Conservation (phyloP, 1,284 basidiomycete genomes). For the Cystobasidium sp. region DNA sequence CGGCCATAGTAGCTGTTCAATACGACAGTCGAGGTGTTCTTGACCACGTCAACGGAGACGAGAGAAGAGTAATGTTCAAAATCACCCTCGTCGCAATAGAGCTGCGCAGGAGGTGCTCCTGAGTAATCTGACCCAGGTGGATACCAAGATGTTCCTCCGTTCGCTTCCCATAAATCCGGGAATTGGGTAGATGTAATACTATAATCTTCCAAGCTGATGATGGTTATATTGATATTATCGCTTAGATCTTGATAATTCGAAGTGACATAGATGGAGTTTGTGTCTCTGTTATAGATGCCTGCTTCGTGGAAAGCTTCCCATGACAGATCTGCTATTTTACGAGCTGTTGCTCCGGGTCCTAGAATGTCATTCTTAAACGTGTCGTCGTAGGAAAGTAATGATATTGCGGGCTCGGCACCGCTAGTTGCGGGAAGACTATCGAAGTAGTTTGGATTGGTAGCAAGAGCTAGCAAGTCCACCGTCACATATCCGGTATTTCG, state of each 20-base stretch:
- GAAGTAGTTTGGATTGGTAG: constrained; percentile 11
- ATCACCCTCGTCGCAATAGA: no score
- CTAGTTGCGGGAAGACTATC: neutral
- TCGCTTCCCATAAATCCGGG: no score
- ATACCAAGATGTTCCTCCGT: no score
- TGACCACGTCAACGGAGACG: no score
- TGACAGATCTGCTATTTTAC: constrained; percentile 4
- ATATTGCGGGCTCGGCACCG: constrained; percentile 7
- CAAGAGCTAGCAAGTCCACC: constrained; percentile 12
- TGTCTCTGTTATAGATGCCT: constrained; percentile 18
- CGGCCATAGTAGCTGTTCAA: no score
- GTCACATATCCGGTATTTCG: neutral
- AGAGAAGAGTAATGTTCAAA: no score
- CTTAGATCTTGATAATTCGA: constrained; percentile 6
- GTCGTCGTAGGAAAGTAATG: constrained; percentile 15
- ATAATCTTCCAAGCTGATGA: no score
- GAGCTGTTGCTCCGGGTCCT: neutral
- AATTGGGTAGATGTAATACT: no score
- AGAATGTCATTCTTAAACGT: constrained; percentile 1
- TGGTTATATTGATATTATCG: constrained; percentile 43
- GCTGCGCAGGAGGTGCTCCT: no score
- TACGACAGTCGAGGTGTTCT: no score
- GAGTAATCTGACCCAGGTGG: no score
- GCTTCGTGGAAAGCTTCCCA: constrained; percentile 36
- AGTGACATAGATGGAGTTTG: constrained; percentile 13